Base-by-base conservation (phyloP, 2,329 filamentous ascomycete species). In the Penicillium sp. region DNA sequence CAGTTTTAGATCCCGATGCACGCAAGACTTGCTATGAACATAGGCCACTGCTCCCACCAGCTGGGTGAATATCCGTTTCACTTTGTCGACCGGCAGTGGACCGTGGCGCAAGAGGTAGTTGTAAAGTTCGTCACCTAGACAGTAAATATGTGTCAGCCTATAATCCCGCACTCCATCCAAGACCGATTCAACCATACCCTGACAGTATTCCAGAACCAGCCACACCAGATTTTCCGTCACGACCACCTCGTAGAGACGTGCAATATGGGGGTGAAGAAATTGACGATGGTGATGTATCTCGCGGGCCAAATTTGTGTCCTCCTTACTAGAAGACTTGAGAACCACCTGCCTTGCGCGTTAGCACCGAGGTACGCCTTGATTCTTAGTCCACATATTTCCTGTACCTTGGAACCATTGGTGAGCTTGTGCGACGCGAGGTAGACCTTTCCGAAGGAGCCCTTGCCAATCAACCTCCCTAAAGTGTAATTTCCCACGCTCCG, bases 211-310 rank as follows among this genome's bases (percentile, higher is more conserved):
- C 69, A 99, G 80, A 29, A 96, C 95, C 70, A 99, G 83, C 95
- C 95, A 99, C 52, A 99, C 96, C 74, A 98, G 77, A 50, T 81
- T 88, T 77, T 99, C 95, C 1, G 95, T 99, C 61, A 99, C 93
- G 68, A 99, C 96, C 59, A 99, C 93, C 80, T 99, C 95, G 80
- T 99, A 98, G 23, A 99, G 81, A 50, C 95, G 86, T 46, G 95
- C 93, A 68, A 99, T 99, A 77, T 99, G 95, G 23, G 95, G 95
- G 72, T 99, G 95, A 63, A 96, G 85, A 76, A 99, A 97, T 76
- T 99, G 95, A 66, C 95, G 90, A 75, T 99, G 95, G 74, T 99
- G 95, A 75, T 99, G 95, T 67, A 99, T 99, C 75, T 99, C 95
- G 67, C 95, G 90, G 16, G 93, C 93, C 49, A 99, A 88, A 73